phyloP scores from a whole-genome alignment of 164 flowering plant species.

The Kingdonia uniflora region DNA sequence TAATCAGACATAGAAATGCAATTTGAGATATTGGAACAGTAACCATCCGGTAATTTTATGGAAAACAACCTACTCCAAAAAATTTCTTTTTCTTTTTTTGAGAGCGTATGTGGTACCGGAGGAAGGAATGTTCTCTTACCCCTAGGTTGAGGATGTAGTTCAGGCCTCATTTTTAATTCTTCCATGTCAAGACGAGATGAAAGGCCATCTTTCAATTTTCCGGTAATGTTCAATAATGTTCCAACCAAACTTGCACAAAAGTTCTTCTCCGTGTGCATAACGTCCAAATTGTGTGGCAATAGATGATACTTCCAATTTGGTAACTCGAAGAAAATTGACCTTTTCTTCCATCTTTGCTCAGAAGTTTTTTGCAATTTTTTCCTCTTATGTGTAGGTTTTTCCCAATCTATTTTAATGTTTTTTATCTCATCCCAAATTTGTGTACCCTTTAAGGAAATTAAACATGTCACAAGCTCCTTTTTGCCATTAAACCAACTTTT shows the following conservation, averaged over 20 bases:
- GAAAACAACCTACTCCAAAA: background rate
- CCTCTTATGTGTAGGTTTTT: background rate
- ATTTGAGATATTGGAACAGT: background rate
- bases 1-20: background rate
- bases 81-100: background rate
- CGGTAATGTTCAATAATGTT: background rate
- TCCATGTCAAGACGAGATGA: background rate
- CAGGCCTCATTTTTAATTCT: background rate
- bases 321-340: background rate
- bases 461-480: background rate
- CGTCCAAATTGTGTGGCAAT: background rate
- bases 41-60: background rate
- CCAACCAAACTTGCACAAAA: background rate
- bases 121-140: background rate
- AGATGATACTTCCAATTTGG: background rate
- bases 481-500: background rate
- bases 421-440: background rate
- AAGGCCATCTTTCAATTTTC: slow-evolving; percentile 1
- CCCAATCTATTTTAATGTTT: background rate
- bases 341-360: background rate
- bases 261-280: slow-evolving; percentile 5
- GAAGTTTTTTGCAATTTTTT: background rate
- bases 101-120: background rate
- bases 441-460: background rate
- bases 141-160: background rate